Percentiles rank a stretch among this genome's conserved stretches.
These are phyloP conservation scores for Phytophthora sojae DNA, from an alignment of 352 stramenopile species.

Conservation along the genomic window DNA sequence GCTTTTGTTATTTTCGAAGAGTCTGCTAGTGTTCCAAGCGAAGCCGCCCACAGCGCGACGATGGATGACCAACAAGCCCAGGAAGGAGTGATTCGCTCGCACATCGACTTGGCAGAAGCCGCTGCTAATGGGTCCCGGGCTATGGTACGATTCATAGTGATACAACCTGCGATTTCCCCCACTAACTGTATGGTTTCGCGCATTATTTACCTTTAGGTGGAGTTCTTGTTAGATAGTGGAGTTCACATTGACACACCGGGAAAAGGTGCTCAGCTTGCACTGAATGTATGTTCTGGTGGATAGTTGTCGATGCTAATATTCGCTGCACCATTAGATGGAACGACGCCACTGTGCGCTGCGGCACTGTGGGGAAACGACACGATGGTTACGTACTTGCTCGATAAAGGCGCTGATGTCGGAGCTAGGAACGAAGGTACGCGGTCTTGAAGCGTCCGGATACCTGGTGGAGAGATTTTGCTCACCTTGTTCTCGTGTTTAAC, in stretches of 20 bases:
- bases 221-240: constrained; percentile 67
- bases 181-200: neutral
- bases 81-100: constrained; percentile 63
- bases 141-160: constrained; percentile 43
- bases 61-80: constrained; percentile 49
- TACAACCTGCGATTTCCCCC: too few species aligned
- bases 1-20: constrained; percentile 7
- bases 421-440: constrained; percentile 65
- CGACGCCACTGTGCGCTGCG: constrained; percentile 65
- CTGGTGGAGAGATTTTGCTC: neutral
- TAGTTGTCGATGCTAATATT: neutral
- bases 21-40: neutral
- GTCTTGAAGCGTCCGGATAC: neutral
- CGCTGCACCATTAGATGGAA: constrained; percentile 49
- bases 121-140: constrained; percentile 66
- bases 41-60: neutral
- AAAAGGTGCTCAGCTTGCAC: constrained; percentile 38
- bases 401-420: constrained; percentile 57
- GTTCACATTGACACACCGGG: constrained; percentile 57
- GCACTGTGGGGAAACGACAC: constrained; percentile 70
- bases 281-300: neutral
- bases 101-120: constrained; percentile 71
- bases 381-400: constrained; percentile 71
- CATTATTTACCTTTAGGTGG: constrained; percentile 40
- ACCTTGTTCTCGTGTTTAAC: neutral